phyloP scores from a whole-genome alignment of 2,329 filamentous ascomycete species.

The Trichoderma aggressivum region DNA sequence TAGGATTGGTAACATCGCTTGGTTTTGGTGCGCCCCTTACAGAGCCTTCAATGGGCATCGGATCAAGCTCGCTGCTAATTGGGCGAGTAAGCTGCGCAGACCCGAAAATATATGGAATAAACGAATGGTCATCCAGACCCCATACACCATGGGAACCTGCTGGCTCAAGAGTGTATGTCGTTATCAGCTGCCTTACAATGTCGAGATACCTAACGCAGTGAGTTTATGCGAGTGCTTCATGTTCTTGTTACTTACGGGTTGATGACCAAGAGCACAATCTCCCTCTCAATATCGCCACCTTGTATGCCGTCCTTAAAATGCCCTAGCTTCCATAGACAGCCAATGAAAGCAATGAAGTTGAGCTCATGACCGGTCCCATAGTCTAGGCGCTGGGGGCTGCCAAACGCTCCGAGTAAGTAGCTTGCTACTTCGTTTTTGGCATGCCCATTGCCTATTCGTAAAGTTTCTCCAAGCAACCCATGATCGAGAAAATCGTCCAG shows the following conservation, averaged over 20 bases:
- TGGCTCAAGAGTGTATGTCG: constrained; percentile 89
- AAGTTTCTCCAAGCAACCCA: constrained; percentile 30
- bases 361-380: constrained; percentile 96
- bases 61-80: constrained; percentile 53
- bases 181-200: constrained; percentile 77
- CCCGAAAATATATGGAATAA: constrained; percentile 90
- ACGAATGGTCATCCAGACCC: constrained; percentile 97
- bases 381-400: constrained; percentile 83
- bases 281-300: constrained; percentile 63
- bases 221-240: not conserved
- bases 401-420: constrained; percentile 84
- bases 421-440: constrained; percentile 66
- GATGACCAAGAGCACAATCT: constrained; percentile 76
- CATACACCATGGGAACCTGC: constrained; percentile 96
- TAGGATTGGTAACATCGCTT: constrained; percentile 61
- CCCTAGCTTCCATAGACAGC: constrained; percentile 84
- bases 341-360: constrained; percentile 89
- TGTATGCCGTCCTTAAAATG: constrained; percentile 61
- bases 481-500: constrained; percentile 38
- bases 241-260: constrained; percentile 63
- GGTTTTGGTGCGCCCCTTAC: constrained; percentile 68
- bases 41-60: constrained; percentile 77
- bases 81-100: constrained; percentile 84
- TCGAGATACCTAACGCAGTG: constrained; percentile 63
- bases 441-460: constrained; percentile 36